Base-by-base conservation (phyloP, 1,284 basidiomycete genomes). In the Meira nashicola region DNA sequence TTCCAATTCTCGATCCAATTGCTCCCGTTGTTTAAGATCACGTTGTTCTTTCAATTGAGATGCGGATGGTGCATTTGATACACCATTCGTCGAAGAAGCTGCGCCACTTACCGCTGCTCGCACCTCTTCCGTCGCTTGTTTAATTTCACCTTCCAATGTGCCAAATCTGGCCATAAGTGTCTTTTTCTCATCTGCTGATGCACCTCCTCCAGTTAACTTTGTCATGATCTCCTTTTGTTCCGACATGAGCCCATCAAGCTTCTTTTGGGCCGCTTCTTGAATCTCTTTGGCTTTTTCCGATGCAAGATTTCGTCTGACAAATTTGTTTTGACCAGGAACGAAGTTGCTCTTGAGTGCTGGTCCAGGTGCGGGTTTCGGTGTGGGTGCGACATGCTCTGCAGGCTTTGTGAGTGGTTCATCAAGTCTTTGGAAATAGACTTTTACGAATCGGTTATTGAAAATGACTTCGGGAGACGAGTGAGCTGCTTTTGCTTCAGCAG, bases 391-490 rank as follows among this genome's bases (percentile, higher is more conserved):
- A 15, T 81, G 83, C 64, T 85, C 85, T 14, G 90, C 90, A 69
- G 91, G 88, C 0, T 90, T 91, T 57, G 88, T 89, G 84, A 91
- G 85, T 2, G 91, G 91, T n/a, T 73, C 69, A 12, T 77, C 73
- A 9, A 77, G 62, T 38, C 69, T 69, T 59, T 77, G 75, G 66
- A 77, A 77, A 62, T 73, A 77, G 19, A 77, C 67, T 87, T 94
- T 95, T 68, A 96, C 92, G 76, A 96, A 96, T 43, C 93, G 86
- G 70, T 92, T 93, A 15, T 86, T 87, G 74, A 96, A 95, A 25
- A 96, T 88, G 15, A 92, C 91, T 62, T 94, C 91, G 75, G 94
- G 90, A 25, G 86, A 87, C 77, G 89, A 89, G 88, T 93, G 92
- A 0, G 93, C 93, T 21, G 85, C 83, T 70, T 88, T 86, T 0